Percentiles rank a stretch among this genome's conserved stretches.
Conservation (phyloP, 352 stramenopile genomes). For the Pythium vanterpoolii region DNA sequence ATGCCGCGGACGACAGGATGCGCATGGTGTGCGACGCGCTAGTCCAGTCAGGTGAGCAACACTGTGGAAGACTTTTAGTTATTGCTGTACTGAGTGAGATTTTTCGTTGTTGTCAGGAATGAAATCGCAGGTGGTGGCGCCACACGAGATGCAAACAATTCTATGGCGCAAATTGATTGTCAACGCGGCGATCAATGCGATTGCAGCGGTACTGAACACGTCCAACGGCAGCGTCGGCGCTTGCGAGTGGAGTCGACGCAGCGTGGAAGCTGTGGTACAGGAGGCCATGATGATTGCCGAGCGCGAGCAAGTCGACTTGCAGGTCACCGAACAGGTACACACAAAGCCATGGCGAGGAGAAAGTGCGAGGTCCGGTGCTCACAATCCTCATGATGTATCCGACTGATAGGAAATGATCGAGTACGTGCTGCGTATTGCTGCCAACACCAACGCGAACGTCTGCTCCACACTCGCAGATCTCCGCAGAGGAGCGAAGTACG, state of each 20-base stretch:
- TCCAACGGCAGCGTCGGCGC: slow-evolving; percentile 46
- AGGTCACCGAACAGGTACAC: slow-evolving; percentile 33
- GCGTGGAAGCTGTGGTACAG: slow-evolving; percentile 50
- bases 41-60: slow-evolving; percentile 32
- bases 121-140: slow-evolving; percentile 36
- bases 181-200: slow-evolving; percentile 76
- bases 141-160: slow-evolving; percentile 49
- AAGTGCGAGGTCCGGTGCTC: not conserved
- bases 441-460: slow-evolving; percentile 52
- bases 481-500: slow-evolving; percentile 47
- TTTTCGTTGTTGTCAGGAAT: slow-evolving; percentile 28
- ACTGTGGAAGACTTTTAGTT: not conserved
- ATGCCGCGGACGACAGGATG: not conserved
- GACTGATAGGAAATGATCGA: slow-evolving; percentile 49
- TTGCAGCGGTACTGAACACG: slow-evolving; percentile 57
- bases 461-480: slow-evolving; percentile 80
- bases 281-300: slow-evolving; percentile 52
- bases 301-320: slow-evolving; percentile 41
- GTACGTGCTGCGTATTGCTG: slow-evolving; percentile 49
- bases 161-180: slow-evolving; percentile 80
- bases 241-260: slow-evolving; percentile 39
- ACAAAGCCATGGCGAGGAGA: not conserved
- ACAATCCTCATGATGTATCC: not conserved
- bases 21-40: slow-evolving; percentile 33
- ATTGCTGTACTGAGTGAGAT: not conserved